Evolutionary conservation across 352 stramenopile species (phyloP), one percentile per base, ranked within the genome.

Genomic region (Salisapilia sapeloensis): DNA sequence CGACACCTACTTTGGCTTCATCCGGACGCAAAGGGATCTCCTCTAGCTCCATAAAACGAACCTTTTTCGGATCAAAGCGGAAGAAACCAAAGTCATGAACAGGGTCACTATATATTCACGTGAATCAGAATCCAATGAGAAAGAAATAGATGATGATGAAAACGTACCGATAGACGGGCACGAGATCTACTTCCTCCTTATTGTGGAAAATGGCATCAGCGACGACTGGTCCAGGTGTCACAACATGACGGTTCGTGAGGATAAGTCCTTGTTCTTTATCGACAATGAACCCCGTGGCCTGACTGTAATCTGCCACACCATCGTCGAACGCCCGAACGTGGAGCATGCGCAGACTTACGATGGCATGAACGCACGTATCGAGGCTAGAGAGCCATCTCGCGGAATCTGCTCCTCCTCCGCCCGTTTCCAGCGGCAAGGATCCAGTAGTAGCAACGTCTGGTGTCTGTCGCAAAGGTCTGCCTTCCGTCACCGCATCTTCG

Each of bases 61-160:
- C 69, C 30, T 89, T 70, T 13, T 53, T 60, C 1, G 79, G 79
- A 42, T 94, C 75, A 29, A 94, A 96, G 20, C 57, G 63, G 45
- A 77, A 89, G 38, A 96, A 92, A 13, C 77, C 82, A 56, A 94
- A 96, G 60, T 96, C 84, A 48, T 96, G 84, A 24, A 96, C 77
- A 0, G 82, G 84, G 35, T 96, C 84, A 6, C 64, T 77, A 28
- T 4, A 30, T 4, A 19, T 19, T 26, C 14, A 26, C 17, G 39
- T 10, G 37, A 26, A 33, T 22, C 6, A 16, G 24, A 21, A 19
- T 12, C 32, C 13, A 15, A 11, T 12, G 10, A 10, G 23, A 16
- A 16, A 26, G 11, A 4, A 40, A 4, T 4, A 34, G 19, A 18
- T 4, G 12, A 15, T 12, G 23, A 18, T 12, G 11, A 11, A 9